These are phyloP conservation scores for Verticillium zaregamsianum DNA, from an alignment of 2,329 filamentous ascomycete species.

Conservation along the genomic window DNA sequence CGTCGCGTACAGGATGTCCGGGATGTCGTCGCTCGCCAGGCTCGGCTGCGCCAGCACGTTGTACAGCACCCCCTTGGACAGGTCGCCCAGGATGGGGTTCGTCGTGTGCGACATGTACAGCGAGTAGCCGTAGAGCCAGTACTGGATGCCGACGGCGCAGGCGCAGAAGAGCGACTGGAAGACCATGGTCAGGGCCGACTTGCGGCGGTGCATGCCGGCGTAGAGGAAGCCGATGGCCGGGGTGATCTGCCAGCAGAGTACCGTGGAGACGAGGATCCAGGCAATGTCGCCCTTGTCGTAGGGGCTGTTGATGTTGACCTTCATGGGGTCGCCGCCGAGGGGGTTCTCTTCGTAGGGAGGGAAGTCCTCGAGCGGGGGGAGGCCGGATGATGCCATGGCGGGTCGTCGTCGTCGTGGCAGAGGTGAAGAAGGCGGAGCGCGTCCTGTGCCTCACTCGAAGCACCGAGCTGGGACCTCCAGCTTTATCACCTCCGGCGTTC, in stretches of 20 bases:
- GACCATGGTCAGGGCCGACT: constrained; percentile 38
- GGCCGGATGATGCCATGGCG: neutral
- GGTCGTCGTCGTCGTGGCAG: neutral
- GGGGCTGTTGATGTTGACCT: neutral
- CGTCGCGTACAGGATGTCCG: constrained; percentile 31
- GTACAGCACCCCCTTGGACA: constrained; percentile 29
- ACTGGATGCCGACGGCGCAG: constrained; percentile 39
- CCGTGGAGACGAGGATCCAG: constrained; percentile 34
- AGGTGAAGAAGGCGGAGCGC: neutral
- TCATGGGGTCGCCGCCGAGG: neutral
- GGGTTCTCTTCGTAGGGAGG: neutral
- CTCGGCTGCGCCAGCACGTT: constrained; percentile 31
- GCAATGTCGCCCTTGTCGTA: constrained; percentile 32
- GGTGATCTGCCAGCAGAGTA: constrained; percentile 33
- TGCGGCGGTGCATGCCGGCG: constrained; percentile 32
- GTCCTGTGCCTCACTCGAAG: neutral
- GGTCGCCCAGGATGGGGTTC: constrained; percentile 28
- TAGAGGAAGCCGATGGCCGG: constrained; percentile 35
- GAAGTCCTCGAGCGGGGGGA: neutral
- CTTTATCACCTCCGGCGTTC: neutral
- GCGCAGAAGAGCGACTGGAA: constrained; percentile 43
- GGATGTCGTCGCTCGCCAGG: constrained; percentile 29
- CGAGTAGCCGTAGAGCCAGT: constrained; percentile 42
- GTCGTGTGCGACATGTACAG: constrained; percentile 32
- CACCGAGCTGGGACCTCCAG: neutral